Evolutionary conservation across 2,329 filamentous ascomycete genomes (phyloP), one percentile per base, ranked within the genome.

Genomic region (Exophiala lecanii-corni): DNA sequence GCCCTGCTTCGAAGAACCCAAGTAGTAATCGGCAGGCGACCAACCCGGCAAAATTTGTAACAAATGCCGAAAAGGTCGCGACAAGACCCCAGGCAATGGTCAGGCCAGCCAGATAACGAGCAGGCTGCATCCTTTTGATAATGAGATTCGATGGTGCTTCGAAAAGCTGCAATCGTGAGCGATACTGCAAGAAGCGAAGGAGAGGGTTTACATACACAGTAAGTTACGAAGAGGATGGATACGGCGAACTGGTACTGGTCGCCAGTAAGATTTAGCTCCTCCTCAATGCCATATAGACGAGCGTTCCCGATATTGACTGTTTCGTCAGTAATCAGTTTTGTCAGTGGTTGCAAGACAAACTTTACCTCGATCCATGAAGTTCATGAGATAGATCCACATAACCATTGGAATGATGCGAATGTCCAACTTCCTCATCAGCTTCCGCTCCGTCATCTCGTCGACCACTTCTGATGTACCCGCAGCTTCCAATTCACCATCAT

Each of bases 221-320:
- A 84, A 1, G 81, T 81, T 42, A 83, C 76, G 57, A 84, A 85
- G 18, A 84, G 68, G 51, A 84, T 77, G 3, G 78, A 81, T 1
- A 83, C 76, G 16, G 75, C 72, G 21, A 79, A 72, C 57, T 89
- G 82, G 59, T 83, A 89, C 57, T 88, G 80, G 44, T 75, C 72
- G 13, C 75, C 73, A 10, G 60, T 60, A 41, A 87, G 65, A 5
- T 71, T 67, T 3, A 86, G 68, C 50, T 85, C 82, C 40, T 71
- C 63, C 60, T 84, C 77, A 36, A 88, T 55, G 1, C 74, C 72
- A 54, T 83, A 84, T 3, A 86, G 69, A 4, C 75, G 71, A 12
- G 82, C 82, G 65, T 85, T 86, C 40, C 81, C 81, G 50, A 88
- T 87, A 57, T 87, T 87, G 41, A 85, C 81, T 62, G 55, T 56